Conservation (phyloP, 495 filamentous ascomycete species). For the Hyaloscypha hepaticicola region DNA sequence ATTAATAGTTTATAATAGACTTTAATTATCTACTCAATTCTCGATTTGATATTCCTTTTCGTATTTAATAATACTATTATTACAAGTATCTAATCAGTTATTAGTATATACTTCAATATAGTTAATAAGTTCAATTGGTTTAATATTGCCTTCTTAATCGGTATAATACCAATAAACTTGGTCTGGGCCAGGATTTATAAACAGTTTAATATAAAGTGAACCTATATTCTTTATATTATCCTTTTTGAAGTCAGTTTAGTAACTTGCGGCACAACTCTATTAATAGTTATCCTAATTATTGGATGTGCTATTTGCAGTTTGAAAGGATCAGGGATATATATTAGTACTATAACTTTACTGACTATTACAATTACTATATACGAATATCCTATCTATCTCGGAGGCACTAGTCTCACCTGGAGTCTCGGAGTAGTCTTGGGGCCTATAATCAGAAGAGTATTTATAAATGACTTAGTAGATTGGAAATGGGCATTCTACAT, state of each 20-base stretch:
- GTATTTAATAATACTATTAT: conserved; percentile 49
- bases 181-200: conserved; percentile 43
- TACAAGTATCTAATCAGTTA: conserved; percentile 53
- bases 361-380: conserved; percentile 36
- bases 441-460: conserved; percentile 61
- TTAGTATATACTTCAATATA: conserved; percentile 48
- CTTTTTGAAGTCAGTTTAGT: conserved; percentile 52
- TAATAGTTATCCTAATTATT: conserved; percentile 50
- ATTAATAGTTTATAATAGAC: conserved; percentile 16
- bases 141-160: conserved; percentile 50
- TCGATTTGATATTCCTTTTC: conserved; percentile 13
- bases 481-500: conserved; percentile 74
- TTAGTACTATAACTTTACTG: conserved; percentile 44
- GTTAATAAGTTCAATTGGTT: conserved; percentile 57
- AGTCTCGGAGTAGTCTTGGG: conserved; percentile 53
- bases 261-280: conserved; percentile 52
- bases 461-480: conserved; percentile 46
- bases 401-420: conserved; percentile 43
- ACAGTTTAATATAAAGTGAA: conserved; percentile 51
- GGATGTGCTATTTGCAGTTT: conserved; percentile 44
- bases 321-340: conserved; percentile 51
- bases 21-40: conserved; percentile 14
- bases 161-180: conserved; percentile 45
- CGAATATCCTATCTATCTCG: conserved; percentile 48
- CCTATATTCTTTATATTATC: conserved; percentile 47